phyloP scores from a whole-genome alignment of 768 basidiomycete species.

The Rhizopogon roseolus region DNA sequence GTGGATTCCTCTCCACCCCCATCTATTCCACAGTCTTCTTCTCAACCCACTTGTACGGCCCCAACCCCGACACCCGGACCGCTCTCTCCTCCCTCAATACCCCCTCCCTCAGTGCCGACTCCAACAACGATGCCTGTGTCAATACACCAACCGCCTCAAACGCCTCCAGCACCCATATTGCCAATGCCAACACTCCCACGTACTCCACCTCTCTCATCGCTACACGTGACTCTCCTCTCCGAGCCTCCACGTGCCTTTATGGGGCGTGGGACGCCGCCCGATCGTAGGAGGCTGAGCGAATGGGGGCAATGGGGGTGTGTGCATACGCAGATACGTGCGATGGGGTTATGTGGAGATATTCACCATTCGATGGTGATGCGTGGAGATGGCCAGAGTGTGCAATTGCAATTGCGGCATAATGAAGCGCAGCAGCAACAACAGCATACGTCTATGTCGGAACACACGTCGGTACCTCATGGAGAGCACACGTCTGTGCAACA shows the following conservation, averaged over 20 bases:
- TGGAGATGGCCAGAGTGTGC: too few species aligned
- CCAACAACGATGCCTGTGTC: background rate
- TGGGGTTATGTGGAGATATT: too few species aligned
- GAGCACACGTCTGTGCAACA: too few species aligned
- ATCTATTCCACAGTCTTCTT: too few species aligned
- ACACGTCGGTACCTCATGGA: too few species aligned
- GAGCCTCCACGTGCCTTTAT: slow-evolving; percentile 29
- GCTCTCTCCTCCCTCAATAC: background rate
- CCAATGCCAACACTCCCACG: slow-evolving; percentile 13
- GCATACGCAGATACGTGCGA: background rate
- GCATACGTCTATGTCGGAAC: too few species aligned
- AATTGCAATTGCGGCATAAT: too few species aligned
- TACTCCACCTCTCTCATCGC: slow-evolving; percentile 17
- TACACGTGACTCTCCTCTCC: slow-evolving; percentile 27
- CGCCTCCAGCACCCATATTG: background rate
- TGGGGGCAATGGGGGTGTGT: slow-evolving; percentile 18
- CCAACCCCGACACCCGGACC: background rate
- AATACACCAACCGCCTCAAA: background rate
- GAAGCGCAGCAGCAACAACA: too few species aligned
- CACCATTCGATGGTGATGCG: too few species aligned
- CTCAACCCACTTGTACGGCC: background rate
- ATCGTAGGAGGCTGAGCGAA: slow-evolving; percentile 22
- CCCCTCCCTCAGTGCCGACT: background rate
- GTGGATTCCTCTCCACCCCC: too few species aligned
- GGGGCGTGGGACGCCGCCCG: slow-evolving; percentile 29